Percentiles rank a stretch among this genome's conserved stretches.
These are phyloP conservation scores for Pseudogymnoascus sp. DNA, from an alignment of 2,329 filamentous ascomycete genomes.

Conservation along the genomic window DNA sequence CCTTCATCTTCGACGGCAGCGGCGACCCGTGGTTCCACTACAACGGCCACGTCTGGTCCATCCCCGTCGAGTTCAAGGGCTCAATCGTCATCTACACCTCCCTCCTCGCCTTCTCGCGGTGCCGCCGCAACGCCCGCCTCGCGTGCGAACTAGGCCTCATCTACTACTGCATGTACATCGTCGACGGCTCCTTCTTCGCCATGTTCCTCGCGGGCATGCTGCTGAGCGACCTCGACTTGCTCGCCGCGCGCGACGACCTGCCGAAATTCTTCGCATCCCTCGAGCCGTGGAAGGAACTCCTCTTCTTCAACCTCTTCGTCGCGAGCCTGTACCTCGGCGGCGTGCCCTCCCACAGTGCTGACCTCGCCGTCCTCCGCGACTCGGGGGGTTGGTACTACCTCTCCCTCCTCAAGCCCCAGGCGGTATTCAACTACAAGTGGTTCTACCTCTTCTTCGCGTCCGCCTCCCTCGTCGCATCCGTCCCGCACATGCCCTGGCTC, in stretches of 20 bases:
- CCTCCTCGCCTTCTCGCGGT: constrained; percentile 47
- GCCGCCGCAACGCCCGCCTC: constrained; percentile 45
- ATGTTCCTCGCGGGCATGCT: constrained; percentile 55
- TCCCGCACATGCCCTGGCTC: constrained; percentile 50
- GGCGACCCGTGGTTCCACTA: neutral
- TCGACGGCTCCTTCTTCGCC: constrained; percentile 54
- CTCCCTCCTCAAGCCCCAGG: constrained; percentile 53
- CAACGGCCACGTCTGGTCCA: constrained; percentile 49
- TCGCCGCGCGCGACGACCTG: constrained; percentile 41
- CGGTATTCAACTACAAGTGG: constrained; percentile 58
- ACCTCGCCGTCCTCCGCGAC: constrained; percentile 40
- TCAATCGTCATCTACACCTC: constrained; percentile 55
- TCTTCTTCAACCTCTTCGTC: constrained; percentile 45
- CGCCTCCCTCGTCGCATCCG: constrained; percentile 44
- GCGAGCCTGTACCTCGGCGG: constrained; percentile 50
- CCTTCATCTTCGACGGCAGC: neutral
- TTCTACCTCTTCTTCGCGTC: constrained; percentile 58
- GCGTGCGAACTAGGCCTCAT: constrained; percentile 44
- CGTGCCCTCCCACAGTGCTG: constrained; percentile 43
- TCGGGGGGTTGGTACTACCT: constrained; percentile 39
- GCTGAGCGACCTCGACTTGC: constrained; percentile 51
- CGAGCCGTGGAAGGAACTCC: constrained; percentile 36
- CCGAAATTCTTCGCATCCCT: constrained; percentile 40
- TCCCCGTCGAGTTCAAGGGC: constrained; percentile 54
- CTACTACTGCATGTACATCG: constrained; percentile 59